Percentiles rank a stretch among this genome's conserved stretches.
Conservation (phyloP, 2,329 filamentous ascomycete species). For the Talaromyces atroroseus region DNA sequence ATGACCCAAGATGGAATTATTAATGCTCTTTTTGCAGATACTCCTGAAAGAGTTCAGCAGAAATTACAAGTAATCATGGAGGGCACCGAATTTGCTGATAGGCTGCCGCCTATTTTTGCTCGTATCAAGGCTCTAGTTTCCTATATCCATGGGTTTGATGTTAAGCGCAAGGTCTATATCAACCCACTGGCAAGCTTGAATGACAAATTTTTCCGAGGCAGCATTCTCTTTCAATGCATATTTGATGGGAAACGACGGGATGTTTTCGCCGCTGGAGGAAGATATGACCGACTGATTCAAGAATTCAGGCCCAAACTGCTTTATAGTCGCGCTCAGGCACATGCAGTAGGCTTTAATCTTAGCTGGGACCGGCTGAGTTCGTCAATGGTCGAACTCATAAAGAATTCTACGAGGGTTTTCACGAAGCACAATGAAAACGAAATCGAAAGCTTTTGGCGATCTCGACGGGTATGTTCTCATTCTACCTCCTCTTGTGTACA, state of each 20-base stretch:
- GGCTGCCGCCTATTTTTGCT: slow-evolving; percentile 56
- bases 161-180: slow-evolving; percentile 74
- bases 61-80: slow-evolving; percentile 55
- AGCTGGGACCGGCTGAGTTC: slow-evolving; percentile 77
- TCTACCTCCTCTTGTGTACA: background rate
- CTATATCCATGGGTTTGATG: slow-evolving; percentile 68
- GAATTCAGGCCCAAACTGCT: slow-evolving; percentile 70
- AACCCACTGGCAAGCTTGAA: slow-evolving; percentile 83
- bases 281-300: slow-evolving; percentile 84
- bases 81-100: slow-evolving; percentile 48
- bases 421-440: slow-evolving; percentile 68
- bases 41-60: slow-evolving; percentile 64
- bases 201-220: slow-evolving; percentile 81
- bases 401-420: slow-evolving; percentile 47
- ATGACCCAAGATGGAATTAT: background rate
- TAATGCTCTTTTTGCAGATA: slow-evolving; percentile 41
- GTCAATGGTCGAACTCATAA: slow-evolving; percentile 51
- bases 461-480: slow-evolving; percentile 54
- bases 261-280: slow-evolving; percentile 86
- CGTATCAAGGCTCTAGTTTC: slow-evolving; percentile 74
- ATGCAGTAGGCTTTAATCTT: slow-evolving; percentile 88
- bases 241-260: slow-evolving; percentile 76
- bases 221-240: slow-evolving; percentile 83
- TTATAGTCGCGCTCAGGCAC: slow-evolving; percentile 58
- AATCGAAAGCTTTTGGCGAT: slow-evolving; percentile 52